phyloP scores from a whole-genome alignment of 1,139 yeast genomes.

The Yamadazyma diddensiae region DNA sequence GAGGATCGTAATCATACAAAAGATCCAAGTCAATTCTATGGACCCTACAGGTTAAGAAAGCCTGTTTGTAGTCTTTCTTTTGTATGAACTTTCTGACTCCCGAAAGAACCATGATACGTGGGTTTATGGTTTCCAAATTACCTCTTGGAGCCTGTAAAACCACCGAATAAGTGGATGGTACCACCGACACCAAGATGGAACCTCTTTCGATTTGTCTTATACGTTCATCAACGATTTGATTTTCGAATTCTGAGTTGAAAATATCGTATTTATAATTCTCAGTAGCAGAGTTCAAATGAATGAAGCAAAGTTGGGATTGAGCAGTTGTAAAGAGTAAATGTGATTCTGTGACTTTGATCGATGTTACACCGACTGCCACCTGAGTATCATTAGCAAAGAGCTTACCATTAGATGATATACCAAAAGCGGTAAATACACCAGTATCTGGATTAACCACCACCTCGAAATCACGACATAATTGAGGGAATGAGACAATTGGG shows the following conservation, averaged over 20 bases:
- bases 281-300: constrained; percentile 56
- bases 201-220: constrained; percentile 90
- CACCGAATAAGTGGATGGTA: constrained; percentile 82
- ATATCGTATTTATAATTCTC: constrained; percentile 28
- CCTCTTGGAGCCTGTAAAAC: constrained; percentile 95
- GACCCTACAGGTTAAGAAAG: constrained; percentile 80
- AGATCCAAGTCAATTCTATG: constrained; percentile 92
- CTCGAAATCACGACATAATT: constrained; percentile 63
- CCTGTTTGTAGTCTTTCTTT: constrained; percentile 56
- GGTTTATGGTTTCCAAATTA: constrained; percentile 88
- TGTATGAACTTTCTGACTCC: constrained; percentile 74
- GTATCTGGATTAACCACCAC: constrained; percentile 34
- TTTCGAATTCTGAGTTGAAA: constrained; percentile 16
- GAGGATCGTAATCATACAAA: constrained; percentile 82
- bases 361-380: constrained; percentile 78
- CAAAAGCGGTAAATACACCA: constrained; percentile 52
- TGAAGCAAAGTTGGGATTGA: constrained; percentile 77
- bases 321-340: constrained; percentile 86
- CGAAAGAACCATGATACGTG: constrained; percentile 85
- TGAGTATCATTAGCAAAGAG: constrained; percentile 62
- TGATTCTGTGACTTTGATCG: constrained; percentile 68
- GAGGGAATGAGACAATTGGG: constrained; percentile 56
- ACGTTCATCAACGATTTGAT: constrained; percentile 63
- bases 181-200: constrained; percentile 70
- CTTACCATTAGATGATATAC: constrained; percentile 71